Evolutionary conservation across 371 early-diverging fungal genomes (phyloP).

Genomic region (Entomophthora muscae): DNA sequence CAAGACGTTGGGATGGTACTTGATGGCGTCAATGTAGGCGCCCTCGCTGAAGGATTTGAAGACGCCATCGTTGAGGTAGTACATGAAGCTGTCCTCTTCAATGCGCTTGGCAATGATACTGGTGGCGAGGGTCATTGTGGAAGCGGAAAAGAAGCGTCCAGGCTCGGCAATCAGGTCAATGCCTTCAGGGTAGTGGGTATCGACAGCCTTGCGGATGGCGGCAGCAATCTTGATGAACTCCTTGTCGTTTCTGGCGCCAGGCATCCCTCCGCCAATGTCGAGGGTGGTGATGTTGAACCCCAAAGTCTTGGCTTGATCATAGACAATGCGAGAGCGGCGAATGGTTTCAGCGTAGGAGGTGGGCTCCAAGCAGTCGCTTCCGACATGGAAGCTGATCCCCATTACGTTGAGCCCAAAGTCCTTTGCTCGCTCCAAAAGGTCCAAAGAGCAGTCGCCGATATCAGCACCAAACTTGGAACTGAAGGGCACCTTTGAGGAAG

Average conservation of each 20-base stretch:
- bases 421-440: constrained; percentile 52
- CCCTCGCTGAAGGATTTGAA: constrained; percentile 96
- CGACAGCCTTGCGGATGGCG: constrained; percentile 31
- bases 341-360: constrained; percentile 83
- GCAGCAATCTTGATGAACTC: constrained; percentile 33
- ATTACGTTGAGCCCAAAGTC: constrained; percentile 65
- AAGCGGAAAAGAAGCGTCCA: constrained; percentile 86
- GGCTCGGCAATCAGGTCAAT: constrained; percentile 93
- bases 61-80: constrained; percentile 95
- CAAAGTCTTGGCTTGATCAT: constrained; percentile 55
- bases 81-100: constrained; percentile 33
- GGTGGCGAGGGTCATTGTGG: constrained; percentile 83
- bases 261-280: constrained; percentile 95
- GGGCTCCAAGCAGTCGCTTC: constrained; percentile 80
- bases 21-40: constrained; percentile 83
- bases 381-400: constrained; percentile 89
- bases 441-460: constrained; percentile 31
- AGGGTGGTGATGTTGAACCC: constrained; percentile 64
- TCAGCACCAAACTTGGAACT: constrained; percentile 93
- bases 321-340: constrained; percentile 56
- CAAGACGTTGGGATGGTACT: constrained; percentile 20
- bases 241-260: constrained; percentile 28
- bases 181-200: constrained; percentile 42
- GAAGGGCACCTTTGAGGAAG: constrained; percentile 71
- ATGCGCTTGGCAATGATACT: constrained; percentile 76